These are phyloP conservation scores for Suillus paluster DNA, from an alignment of 768 basidiomycete genomes.

Conservation along the genomic window DNA sequence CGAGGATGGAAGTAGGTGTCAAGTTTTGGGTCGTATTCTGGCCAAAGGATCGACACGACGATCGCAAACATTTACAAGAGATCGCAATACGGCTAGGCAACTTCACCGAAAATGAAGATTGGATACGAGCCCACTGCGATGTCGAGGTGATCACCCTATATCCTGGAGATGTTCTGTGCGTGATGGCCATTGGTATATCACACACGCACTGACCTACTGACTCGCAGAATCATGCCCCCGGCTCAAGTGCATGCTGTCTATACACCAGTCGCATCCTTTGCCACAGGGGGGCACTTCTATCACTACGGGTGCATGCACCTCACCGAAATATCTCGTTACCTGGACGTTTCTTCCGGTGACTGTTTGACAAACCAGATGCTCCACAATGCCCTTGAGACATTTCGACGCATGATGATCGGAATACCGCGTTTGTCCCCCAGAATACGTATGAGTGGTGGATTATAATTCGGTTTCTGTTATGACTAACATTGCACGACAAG, in stretches of 20 bases:
- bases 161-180: too few relatives aligned
- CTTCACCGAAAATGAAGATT: neutral
- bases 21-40: neutral
- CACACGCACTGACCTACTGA: neutral
- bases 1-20: neutral
- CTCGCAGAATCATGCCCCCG: slow-evolving; percentile 13
- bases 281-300: slow-evolving; percentile 10
- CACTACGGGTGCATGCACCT: slow-evolving; percentile 11
- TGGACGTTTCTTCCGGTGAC: neutral
- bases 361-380: slow-evolving; percentile 4
- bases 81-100: neutral
- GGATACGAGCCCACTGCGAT: neutral
- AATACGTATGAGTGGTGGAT: neutral
- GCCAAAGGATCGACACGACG: neutral
- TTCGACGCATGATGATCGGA: slow-evolving; percentile 1
- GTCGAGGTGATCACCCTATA: neutral
- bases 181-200: too few relatives aligned
- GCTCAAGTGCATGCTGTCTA: slow-evolving; percentile 8
- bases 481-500: too few relatives aligned
- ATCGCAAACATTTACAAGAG: neutral
- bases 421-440: neutral
- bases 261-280: slow-evolving; percentile 10
- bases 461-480: neutral
- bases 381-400: neutral
- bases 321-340: slow-evolving; percentile 4